Conservation (phyloP, 1,139 yeast genomes). For the Yamadazyma songkhlaensis region DNA sequence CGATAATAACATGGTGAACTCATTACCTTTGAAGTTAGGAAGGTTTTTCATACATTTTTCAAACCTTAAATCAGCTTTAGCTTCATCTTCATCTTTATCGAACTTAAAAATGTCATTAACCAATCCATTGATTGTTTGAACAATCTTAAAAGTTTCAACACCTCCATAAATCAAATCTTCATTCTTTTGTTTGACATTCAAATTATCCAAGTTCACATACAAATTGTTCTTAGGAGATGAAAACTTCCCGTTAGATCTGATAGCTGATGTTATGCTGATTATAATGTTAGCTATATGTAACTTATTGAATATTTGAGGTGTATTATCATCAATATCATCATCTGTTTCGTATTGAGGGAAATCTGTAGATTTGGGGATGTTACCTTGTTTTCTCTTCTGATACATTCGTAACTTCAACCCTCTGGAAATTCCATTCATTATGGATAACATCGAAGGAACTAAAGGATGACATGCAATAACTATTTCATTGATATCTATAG, state of each 20-base stretch:
- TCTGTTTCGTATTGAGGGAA: constrained; percentile 30
- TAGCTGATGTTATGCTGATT: constrained; percentile 46
- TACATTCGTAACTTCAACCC: constrained; percentile 30
- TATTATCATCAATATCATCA: constrained; percentile 6
- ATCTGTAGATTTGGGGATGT: constrained; percentile 2
- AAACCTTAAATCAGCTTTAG: constrained; percentile 50
- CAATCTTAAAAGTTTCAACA: constrained; percentile 28
- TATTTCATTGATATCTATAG: constrained; percentile 43
- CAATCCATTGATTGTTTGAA: constrained; percentile 17
- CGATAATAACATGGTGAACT: constrained; percentile 44
- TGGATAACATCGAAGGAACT: constrained; percentile 30
- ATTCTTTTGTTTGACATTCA: constrained; percentile 43
- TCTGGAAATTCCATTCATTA: constrained; percentile 31
- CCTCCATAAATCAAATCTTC: constrained; percentile 47
- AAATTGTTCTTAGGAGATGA: constrained; percentile 25
- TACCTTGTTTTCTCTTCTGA: constrained; percentile 24
- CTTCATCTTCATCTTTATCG: constrained; percentile 5
- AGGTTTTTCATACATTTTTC: constrained; percentile 38
- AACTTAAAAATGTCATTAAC: constrained; percentile 19
- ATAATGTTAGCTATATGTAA: constrained; percentile 32
- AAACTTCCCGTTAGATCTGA: constrained; percentile 38
- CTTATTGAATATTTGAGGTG: constrained; percentile 25
- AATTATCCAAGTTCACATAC: constrained; percentile 24
- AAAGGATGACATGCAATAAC: constrained; percentile 41
- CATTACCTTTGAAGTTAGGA: constrained; percentile 19